These are phyloP conservation scores for Jamesozyma spencerorum DNA, from an alignment of 805 yeast genomes.

Conservation along the genomic window DNA sequence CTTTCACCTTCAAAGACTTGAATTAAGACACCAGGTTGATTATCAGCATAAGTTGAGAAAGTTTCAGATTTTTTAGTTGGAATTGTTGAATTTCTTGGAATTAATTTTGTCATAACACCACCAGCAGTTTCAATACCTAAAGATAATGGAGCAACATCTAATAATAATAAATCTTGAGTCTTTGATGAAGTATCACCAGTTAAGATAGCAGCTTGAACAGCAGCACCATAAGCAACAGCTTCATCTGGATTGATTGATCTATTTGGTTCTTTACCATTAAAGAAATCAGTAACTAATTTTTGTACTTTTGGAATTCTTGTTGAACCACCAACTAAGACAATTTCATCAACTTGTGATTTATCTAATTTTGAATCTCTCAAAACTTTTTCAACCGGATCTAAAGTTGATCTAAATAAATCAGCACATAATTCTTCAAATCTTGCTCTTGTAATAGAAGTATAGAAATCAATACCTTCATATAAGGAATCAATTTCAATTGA, in stretches of 20 bases:
- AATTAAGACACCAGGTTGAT: constrained; percentile 98
- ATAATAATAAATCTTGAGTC: constrained; percentile 92
- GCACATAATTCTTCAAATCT: constrained; percentile 97
- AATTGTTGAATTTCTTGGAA: constrained; percentile 96
- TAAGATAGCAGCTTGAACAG: constrained; percentile 95
- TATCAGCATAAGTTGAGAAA: constrained; percentile 96
- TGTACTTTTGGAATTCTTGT: constrained; percentile 98
- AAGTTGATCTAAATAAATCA: constrained; percentile 88
- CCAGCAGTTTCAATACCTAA: constrained; percentile 99
- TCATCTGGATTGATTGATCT: constrained; percentile 98
- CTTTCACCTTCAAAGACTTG: constrained; percentile 99
- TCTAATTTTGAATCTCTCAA: constrained; percentile 88
- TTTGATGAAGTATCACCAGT: constrained; percentile 96
- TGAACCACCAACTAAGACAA: constrained; percentile 96
- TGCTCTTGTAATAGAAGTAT: constrained; percentile 96
- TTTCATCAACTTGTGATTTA: constrained; percentile 87
- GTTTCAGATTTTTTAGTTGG: constrained; percentile 98
- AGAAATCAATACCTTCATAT: constrained; percentile 94
- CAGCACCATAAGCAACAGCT: constrained; percentile 99
- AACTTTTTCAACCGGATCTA: constrained; percentile 95
- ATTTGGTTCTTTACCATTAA: constrained; percentile 98
- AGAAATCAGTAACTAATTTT: constrained; percentile 92
- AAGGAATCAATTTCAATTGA: constrained; percentile 93
- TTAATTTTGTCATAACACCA: constrained; percentile 98
- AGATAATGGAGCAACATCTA: constrained; percentile 98